Evolutionary conservation across 805 yeast genomes (phyloP).

Genomic region (Saccharomycopsis amapae): DNA sequence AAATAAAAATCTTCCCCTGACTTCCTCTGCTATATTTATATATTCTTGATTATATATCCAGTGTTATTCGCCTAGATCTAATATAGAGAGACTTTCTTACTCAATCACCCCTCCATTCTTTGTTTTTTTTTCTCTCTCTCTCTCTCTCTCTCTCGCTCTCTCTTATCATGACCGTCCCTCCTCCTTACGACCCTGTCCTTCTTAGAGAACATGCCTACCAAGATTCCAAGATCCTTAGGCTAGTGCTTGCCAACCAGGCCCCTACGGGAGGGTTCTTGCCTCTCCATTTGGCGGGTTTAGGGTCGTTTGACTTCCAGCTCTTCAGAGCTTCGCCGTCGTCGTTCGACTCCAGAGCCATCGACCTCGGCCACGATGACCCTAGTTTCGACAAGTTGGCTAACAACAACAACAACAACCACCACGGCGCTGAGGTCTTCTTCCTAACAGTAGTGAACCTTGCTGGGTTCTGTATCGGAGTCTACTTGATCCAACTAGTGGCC

Average conservation of each 20-base stretch:
- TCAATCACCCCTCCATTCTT: not conserved
- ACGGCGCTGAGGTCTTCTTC: no score
- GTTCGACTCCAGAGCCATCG: constrained; percentile 8
- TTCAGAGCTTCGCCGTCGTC: constrained; percentile 1
- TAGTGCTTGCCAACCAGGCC: constrained; percentile 8
- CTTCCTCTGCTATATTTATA: not conserved
- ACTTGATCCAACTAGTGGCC: no score
- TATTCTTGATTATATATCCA: no score
- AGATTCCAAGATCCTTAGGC: constrained; percentile 23
- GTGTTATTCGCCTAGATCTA: no score
- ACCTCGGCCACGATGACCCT: constrained; percentile 12
- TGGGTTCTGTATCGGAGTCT: no score
- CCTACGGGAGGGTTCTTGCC: constrained; percentile 11
- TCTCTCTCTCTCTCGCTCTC: not conserved
- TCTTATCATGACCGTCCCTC: constrained; percentile 28
- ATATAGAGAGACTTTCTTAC: no score
- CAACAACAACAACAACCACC: no score
- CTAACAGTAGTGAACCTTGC: no score
- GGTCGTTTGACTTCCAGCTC: constrained; percentile 16
- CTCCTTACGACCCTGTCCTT: constrained; percentile 31
- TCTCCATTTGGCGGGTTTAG: constrained; percentile 18
- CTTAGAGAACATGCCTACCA: constrained; percentile 32
- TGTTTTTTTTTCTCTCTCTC: not conserved
- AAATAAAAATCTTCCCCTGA: not conserved
- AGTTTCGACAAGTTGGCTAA: constrained; percentile 4